A percentile compares a stretch with the other conserved stretches of the same genome.
These are phyloP conservation scores for Myxozyma neotropica DNA, from an alignment of 805 yeast genomes.

Conservation along the genomic window DNA sequence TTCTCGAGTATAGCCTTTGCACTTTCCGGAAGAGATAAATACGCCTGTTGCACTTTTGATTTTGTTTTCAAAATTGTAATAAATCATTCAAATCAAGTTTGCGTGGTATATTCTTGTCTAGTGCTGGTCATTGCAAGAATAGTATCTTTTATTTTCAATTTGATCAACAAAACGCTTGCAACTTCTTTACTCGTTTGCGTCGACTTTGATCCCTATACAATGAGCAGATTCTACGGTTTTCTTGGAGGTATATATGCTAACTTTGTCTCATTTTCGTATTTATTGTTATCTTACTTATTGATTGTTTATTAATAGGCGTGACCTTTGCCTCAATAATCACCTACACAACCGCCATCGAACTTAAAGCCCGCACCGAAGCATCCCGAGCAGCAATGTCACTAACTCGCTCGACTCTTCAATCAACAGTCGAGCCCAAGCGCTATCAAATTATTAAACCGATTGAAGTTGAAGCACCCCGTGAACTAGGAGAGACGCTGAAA, in stretches of 20 bases:
- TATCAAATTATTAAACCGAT: conserved; percentile 11
- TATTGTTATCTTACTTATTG: neutral
- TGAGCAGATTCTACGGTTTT: conserved; percentile 59
- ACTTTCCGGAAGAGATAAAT: too few species aligned
- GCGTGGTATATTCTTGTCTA: too few species aligned
- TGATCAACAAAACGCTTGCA: neutral
- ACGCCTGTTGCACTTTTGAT: too few species aligned
- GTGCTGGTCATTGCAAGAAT: too few species aligned
- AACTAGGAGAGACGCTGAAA: conserved; percentile 61
- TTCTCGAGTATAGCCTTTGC: too few species aligned
- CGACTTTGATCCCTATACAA: too few species aligned
- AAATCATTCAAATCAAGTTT: too few species aligned
- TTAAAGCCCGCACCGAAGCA: conserved; percentile 51
- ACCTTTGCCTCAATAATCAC: conserved; percentile 64
- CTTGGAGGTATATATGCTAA: conserved; percentile 49
- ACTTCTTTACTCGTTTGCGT: too few species aligned
- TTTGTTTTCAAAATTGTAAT: too few species aligned
- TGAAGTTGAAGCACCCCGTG: conserved; percentile 45
- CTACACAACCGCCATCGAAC: conserved; percentile 61
- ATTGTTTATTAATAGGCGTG: conserved; percentile 47
- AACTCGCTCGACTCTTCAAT: conserved; percentile 55
- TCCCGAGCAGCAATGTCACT: conserved; percentile 53
- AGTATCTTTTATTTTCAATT: too few species aligned
- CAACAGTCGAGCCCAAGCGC: conserved; percentile 11
- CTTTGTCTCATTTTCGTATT: too few species aligned